Base-by-base conservation (phyloP, 306 rosid species). In the Medicago ruthenica region DNA sequence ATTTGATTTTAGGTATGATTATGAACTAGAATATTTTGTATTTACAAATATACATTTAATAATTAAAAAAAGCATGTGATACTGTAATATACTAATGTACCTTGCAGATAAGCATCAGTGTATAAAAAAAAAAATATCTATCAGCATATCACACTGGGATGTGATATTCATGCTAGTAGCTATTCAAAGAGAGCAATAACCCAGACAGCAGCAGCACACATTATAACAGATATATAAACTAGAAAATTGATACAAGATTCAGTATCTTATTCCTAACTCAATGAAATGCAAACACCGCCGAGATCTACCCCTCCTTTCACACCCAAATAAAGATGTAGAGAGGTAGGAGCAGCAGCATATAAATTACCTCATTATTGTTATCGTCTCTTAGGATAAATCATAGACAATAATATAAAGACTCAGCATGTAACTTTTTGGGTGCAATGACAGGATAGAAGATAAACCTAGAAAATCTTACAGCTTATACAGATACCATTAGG, bases 211-310 rank as follows among this genome's bases (percentile, higher is more conserved):
- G 45, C 15, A 62, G 22, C 50, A 54, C 18, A 36, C 13, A 15
- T 73, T 55, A 20, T 10, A 61, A 53, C 24, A 34, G 50, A 27
- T 27, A 27, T 27, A 3, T 3, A 27, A 27, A 27, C 31, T 27
- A 27, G 31, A 27, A 3, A 27, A 27, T 0, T 5, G 7, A 50
- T 6, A 54, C 60, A 74, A 31, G 27, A 83, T 17, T 31, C 24
- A 27, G 57, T 31, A 47, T 13, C 6, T 48, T 58, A 44, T 71
- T 22, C 73, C 51, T 75, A 5, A 65, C 72, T 67, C 54, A 17
- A 74, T 71, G 65, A 51, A 65, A 51, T 71, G 76, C 64, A 70
- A 78, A 74, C 20, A 74, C 70, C 61, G 24, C 61, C 15, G 45
- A 77, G 34, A 77, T 68, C 53, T 50, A 72, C 76, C 27, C 67